Evolutionary conservation across 805 yeast genomes (phyloP).

Genomic region (Pichia scutulata): DNA sequence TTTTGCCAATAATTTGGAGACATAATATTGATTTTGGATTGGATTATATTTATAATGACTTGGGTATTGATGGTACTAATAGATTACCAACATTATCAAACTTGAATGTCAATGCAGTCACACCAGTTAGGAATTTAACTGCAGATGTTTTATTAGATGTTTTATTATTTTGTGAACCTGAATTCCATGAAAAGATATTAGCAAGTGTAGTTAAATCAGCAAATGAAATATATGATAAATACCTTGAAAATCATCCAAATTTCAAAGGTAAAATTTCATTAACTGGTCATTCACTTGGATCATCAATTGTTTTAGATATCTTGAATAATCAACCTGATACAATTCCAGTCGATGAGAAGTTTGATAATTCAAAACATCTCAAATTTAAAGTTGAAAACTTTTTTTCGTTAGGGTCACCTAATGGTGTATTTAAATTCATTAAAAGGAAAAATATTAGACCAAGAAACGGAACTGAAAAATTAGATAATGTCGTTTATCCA

Average conservation of each 20-base stretch:
- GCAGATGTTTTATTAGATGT: slow-evolving; percentile 88
- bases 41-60: slow-evolving; percentile 31
- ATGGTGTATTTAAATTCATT: slow-evolving; percentile 76
- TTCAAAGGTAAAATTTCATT: slow-evolving; percentile 78
- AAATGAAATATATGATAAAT: slow-evolving; percentile 53
- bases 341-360: slow-evolving; percentile 19
- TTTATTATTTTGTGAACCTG: slow-evolving; percentile 68
- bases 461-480: not conserved
- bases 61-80: slow-evolving; percentile 31
- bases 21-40: slow-evolving; percentile 60
- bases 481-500: slow-evolving; percentile 35
- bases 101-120: slow-evolving; percentile 70
- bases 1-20: slow-evolving; percentile 89
- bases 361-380: slow-evolving; percentile 34
- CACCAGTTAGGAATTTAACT: slow-evolving; percentile 64
- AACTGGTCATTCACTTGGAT: slow-evolving; percentile 88
- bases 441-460: slow-evolving; percentile 54
- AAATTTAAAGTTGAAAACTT: slow-evolving; percentile 67
- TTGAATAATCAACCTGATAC: slow-evolving; percentile 40
- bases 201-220: slow-evolving; percentile 54
- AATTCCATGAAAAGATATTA: slow-evolving; percentile 54
- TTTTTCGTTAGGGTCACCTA: slow-evolving; percentile 84
- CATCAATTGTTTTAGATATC: slow-evolving; percentile 76
- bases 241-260: slow-evolving; percentile 54
- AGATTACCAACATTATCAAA: slow-evolving; percentile 58